phyloP scores from a whole-genome alignment of 805 yeast genomes.

The Cyberlindnera subsufficiens region DNA sequence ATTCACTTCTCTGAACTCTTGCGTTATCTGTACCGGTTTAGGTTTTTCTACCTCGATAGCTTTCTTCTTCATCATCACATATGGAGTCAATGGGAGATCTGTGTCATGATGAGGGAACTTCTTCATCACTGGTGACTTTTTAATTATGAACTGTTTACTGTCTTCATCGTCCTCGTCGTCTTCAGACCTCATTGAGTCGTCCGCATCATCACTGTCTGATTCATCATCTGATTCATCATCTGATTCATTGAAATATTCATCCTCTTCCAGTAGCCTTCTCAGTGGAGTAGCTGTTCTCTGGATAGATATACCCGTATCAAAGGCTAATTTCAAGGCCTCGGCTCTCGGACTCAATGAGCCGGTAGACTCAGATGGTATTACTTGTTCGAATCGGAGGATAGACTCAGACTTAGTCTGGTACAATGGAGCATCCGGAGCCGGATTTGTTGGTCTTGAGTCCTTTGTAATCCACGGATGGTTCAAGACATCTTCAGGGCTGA shows the following conservation, averaged over 20 bases:
- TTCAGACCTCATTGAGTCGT: slow-evolving; percentile 3
- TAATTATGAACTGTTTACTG: slow-evolving; percentile 4
- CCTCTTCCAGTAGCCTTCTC: slow-evolving; percentile 19
- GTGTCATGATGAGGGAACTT: slow-evolving; percentile 12
- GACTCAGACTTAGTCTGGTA: slow-evolving; percentile 18
- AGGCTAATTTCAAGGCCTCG: slow-evolving; percentile 77
- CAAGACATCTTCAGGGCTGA: slow-evolving; percentile 71
- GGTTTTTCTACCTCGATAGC: background rate
- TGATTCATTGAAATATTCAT: slow-evolving; percentile 22
- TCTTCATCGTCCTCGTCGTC: slow-evolving; percentile 5
- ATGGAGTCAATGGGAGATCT: slow-evolving; percentile 16
- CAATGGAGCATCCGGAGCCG: slow-evolving; percentile 46
- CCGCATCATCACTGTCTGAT: slow-evolving; percentile 5
- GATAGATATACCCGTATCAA: slow-evolving; percentile 80
- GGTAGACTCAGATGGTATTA: slow-evolving; percentile 15
- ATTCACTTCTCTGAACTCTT: slow-evolving; percentile 14
- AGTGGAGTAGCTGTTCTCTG: slow-evolving; percentile 44
- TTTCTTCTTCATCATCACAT: slow-evolving; percentile 5
- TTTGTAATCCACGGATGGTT: slow-evolving; percentile 76
- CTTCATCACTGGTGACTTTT: slow-evolving; percentile 16
- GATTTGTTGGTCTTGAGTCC: slow-evolving; percentile 21
- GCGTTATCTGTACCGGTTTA: background rate
- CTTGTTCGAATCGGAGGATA: slow-evolving; percentile 23
- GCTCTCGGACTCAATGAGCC: slow-evolving; percentile 60
- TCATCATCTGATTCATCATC: slow-evolving; percentile 17